These are phyloP conservation scores for Colletotrichum falcatum DNA, from an alignment of 2,329 filamentous ascomycete species.

Conservation along the genomic window DNA sequence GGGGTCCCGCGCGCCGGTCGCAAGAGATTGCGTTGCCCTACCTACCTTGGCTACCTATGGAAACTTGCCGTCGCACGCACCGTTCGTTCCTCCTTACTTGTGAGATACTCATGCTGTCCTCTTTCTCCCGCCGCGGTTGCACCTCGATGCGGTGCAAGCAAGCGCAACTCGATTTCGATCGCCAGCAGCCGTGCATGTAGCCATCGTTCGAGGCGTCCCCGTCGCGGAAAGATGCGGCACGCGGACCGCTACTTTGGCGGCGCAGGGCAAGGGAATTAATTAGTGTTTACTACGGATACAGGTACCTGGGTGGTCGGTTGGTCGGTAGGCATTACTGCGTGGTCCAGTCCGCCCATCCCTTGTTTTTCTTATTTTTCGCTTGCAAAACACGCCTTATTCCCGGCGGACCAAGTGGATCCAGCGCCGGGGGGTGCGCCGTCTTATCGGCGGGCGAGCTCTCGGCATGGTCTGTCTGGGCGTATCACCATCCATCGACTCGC, in stretches of 20 bases:
- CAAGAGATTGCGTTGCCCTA: slow-evolving; percentile 19
- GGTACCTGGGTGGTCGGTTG: too few relatives aligned
- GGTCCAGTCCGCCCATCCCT: not conserved
- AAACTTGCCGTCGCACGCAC: too few relatives aligned
- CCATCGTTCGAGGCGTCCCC: not conserved
- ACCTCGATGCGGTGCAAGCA: not conserved
- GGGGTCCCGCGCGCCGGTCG: not conserved
- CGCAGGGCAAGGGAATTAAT: too few relatives aligned
- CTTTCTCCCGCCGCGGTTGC: not conserved
- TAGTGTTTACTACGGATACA: too few relatives aligned
- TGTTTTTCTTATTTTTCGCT: not conserved
- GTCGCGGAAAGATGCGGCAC: not conserved
- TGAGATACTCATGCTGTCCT: not conserved
- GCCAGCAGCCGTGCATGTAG: not conserved
- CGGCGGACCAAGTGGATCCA: slow-evolving; percentile 19
- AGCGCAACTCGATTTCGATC: not conserved
- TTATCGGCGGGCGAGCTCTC: slow-evolving; percentile 34
- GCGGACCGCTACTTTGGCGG: slow-evolving; percentile 1
- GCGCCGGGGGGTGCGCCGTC: too few relatives aligned
- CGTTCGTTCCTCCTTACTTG: too few relatives aligned
- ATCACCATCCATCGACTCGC: not conserved
- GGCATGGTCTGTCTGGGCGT: slow-evolving; percentile 18
- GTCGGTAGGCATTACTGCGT: too few relatives aligned
- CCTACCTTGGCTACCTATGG: too few relatives aligned
- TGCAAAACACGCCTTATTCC: slow-evolving; percentile 26